Conservation (phyloP, 352 stramenopile species). For the Pythium diclinum region DNA sequence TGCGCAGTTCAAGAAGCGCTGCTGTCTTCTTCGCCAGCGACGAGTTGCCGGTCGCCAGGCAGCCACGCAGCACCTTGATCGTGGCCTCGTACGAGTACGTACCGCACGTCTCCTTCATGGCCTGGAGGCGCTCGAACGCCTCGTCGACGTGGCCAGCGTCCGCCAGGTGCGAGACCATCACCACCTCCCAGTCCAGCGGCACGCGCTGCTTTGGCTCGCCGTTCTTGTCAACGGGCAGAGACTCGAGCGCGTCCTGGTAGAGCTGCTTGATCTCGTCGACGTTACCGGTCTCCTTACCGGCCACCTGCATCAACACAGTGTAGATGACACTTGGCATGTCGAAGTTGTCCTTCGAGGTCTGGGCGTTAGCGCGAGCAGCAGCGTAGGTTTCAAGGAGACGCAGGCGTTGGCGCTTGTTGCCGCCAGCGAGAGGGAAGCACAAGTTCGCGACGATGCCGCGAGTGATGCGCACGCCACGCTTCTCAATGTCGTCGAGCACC, state of each 20-base stretch:
- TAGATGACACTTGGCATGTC: slow-evolving; percentile 45
- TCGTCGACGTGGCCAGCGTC: slow-evolving; percentile 37
- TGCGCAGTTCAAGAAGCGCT: slow-evolving; percentile 38
- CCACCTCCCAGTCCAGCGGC: slow-evolving; percentile 44
- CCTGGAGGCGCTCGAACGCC: slow-evolving; percentile 31
- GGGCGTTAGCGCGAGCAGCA: background rate
- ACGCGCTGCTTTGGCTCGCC: slow-evolving; percentile 29
- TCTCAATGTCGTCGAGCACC: slow-evolving; percentile 42
- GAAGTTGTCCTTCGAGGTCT: slow-evolving; percentile 37
- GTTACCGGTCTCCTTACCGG: slow-evolving; percentile 33
- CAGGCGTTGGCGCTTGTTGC: slow-evolving; percentile 55
- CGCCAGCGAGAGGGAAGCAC: slow-evolving; percentile 37
- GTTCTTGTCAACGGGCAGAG: slow-evolving; percentile 18
- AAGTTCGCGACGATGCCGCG: slow-evolving; percentile 36
- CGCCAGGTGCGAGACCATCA: slow-evolving; percentile 42
- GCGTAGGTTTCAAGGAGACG: slow-evolving; percentile 55
- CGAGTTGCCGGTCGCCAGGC: slow-evolving; percentile 26
- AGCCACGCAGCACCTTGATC: slow-evolving; percentile 39
- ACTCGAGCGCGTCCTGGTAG: slow-evolving; percentile 47
- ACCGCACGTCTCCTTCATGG: slow-evolving; percentile 41
- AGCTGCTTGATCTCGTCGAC: slow-evolving; percentile 37
- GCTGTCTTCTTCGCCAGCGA: slow-evolving; percentile 33
- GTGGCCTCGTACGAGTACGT: slow-evolving; percentile 44
- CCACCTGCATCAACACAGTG: slow-evolving; percentile 39
- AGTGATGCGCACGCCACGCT: slow-evolving; percentile 36